Evolutionary conservation across 139 green algal genomes (phyloP).

Genomic region (Chlorella ohadii): DNA sequence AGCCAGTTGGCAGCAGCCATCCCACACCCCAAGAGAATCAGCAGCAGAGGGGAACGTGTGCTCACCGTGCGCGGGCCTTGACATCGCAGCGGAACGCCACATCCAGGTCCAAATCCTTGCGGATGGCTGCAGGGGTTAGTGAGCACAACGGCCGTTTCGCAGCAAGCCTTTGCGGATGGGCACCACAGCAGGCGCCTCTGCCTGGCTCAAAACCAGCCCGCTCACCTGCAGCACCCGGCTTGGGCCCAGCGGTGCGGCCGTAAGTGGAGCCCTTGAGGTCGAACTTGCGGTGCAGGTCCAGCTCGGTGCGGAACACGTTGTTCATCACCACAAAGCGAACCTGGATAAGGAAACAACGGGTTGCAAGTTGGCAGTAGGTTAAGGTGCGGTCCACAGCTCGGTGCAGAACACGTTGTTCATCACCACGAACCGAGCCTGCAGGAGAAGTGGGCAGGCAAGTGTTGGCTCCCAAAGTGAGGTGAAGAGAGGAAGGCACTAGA

Average conservation of each 20-base stretch:
- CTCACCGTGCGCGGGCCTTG: slow-evolving; percentile 1
- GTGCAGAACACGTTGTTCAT: slow-evolving; percentile 96
- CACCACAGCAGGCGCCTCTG: too few relatives aligned
- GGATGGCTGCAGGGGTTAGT: slow-evolving; percentile 14
- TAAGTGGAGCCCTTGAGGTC: slow-evolving; percentile 95
- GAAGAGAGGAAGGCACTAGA: too few relatives aligned
- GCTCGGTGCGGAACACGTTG: slow-evolving; percentile 92
- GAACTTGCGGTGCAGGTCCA: slow-evolving; percentile 89
- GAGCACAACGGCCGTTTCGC: not conserved
- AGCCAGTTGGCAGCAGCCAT: too few relatives aligned
- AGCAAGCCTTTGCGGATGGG: too few relatives aligned
- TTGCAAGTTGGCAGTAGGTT: too few relatives aligned
- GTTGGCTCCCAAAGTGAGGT: too few relatives aligned
- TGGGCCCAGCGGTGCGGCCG: slow-evolving; percentile 59
- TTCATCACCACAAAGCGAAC: slow-evolving; percentile 97
- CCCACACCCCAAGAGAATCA: too few relatives aligned
- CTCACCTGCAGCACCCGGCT: not conserved
- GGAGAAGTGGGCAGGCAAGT: too few relatives aligned
- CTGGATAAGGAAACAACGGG: slow-evolving; percentile 27
- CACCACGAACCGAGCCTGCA: slow-evolving; percentile 92
- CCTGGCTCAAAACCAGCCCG: too few relatives aligned
- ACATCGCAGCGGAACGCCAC: not conserved
- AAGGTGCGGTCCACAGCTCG: slow-evolving; percentile 90
- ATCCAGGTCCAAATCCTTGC: slow-evolving; percentile 29
- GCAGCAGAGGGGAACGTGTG: too few relatives aligned